Evolutionary conservation across 2,329 filamentous ascomycete species (phyloP).

Genomic region (Mollisiaceae sp.): DNA sequence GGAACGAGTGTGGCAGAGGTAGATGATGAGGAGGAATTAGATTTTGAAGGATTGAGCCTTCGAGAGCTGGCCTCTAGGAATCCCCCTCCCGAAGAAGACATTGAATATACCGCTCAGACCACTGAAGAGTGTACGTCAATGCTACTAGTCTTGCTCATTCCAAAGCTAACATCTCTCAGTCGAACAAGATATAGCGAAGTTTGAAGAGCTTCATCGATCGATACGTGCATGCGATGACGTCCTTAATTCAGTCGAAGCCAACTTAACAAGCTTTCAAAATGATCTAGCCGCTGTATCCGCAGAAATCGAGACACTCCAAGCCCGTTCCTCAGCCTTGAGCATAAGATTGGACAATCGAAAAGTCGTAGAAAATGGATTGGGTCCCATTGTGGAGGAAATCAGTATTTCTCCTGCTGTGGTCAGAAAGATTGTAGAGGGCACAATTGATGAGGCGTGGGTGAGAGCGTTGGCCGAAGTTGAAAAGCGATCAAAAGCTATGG

Average conservation of each 20-base stretch:
- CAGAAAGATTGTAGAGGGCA: slow-evolving; percentile 82
- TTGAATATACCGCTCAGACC: slow-evolving; percentile 60
- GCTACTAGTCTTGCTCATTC: slow-evolving; percentile 23
- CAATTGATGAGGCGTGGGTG: slow-evolving; percentile 89
- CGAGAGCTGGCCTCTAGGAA: slow-evolving; percentile 54
- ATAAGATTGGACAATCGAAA: slow-evolving; percentile 87
- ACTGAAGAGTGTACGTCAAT: slow-evolving; percentile 71
- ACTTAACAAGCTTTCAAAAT: slow-evolving; percentile 89
- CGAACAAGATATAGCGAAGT: slow-evolving; percentile 80
- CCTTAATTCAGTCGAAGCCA: slow-evolving; percentile 88
- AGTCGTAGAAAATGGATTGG: slow-evolving; percentile 85
- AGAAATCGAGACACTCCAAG: slow-evolving; percentile 93
- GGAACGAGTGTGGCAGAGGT: slow-evolving; percentile 46
- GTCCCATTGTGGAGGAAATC: slow-evolving; percentile 88
- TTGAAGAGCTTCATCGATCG: slow-evolving; percentile 87
- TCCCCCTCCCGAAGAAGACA: slow-evolving; percentile 18
- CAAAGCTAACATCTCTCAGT: slow-evolving; percentile 52
- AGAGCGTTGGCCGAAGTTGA: slow-evolving; percentile 84
- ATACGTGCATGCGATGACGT: slow-evolving; percentile 93
- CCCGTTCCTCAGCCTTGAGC: slow-evolving; percentile 81
- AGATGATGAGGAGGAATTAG: slow-evolving; percentile 70
- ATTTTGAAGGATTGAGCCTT: slow-evolving; percentile 80
- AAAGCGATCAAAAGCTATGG: slow-evolving; percentile 73
- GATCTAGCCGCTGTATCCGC: slow-evolving; percentile 91
- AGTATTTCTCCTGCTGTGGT: slow-evolving; percentile 86